These are phyloP conservation scores for Coemansia sp. DNA, from an alignment of 192 early-diverging fungal species.

Conservation along the genomic window DNA sequence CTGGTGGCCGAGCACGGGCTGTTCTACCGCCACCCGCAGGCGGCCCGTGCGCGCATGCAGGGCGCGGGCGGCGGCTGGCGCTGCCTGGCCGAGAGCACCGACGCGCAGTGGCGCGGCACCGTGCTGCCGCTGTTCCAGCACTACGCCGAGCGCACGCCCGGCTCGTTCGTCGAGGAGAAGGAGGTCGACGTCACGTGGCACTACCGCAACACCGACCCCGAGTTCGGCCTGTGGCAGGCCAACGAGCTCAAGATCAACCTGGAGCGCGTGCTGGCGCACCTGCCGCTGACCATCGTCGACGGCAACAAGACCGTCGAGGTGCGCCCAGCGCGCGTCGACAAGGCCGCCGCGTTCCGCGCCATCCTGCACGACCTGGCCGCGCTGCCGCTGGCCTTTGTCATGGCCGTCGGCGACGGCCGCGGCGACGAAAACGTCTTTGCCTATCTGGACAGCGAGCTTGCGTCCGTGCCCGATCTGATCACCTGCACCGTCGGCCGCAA, in stretches of 20 bases:
- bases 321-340: conserved; percentile 89
- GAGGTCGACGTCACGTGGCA: conserved; percentile 99
- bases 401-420: conserved; percentile 92
- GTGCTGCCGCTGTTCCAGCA: conserved; percentile 95
- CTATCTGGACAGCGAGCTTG: conserved; percentile 49
- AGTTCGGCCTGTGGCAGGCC: conserved; percentile 97
- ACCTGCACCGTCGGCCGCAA: conserved; percentile 98
- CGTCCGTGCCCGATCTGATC: conserved; percentile 48
- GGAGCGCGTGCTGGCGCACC: conserved; percentile 88
- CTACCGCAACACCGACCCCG: conserved; percentile 90
- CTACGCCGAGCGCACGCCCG: conserved; percentile 96
- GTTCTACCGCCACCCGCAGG: conserved; percentile 90
- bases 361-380: conserved; percentile 74
- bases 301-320: conserved; percentile 98
- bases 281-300: conserved; percentile 89
- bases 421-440: conserved; percentile 93
- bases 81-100: conserved; percentile 81
- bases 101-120: conserved; percentile 87
- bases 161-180: conserved; percentile 97
- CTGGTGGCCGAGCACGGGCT: conserved; percentile 97
- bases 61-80: conserved; percentile 61
- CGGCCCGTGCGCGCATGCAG: conserved; percentile 7
- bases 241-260: conserved; percentile 96
- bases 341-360: conserved; percentile 78
- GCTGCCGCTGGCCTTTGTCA: conserved; percentile 44